Evolutionary conservation across 2,329 filamentous ascomycete genomes (phyloP).

Genomic region (Fusarium secorum): DNA sequence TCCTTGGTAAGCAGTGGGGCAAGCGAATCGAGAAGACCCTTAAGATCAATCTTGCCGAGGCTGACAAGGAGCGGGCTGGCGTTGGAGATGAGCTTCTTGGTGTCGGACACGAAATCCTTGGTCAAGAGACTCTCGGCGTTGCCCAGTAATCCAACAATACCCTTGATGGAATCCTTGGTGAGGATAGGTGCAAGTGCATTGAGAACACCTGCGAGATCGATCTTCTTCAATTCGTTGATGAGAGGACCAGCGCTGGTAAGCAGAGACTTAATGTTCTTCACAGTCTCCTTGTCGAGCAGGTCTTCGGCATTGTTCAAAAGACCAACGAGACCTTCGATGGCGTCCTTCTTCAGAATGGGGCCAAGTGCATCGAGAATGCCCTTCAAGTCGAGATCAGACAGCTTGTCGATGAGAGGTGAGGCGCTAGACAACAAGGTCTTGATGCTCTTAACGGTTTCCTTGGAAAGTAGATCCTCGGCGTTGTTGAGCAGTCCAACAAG

Average conservation of each 20-base stretch:
- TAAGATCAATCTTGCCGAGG: conserved; percentile 47
- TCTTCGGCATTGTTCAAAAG: conserved; percentile 41
- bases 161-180: conserved; percentile 44
- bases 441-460: conserved; percentile 28
- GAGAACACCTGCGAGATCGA: conserved; percentile 48
- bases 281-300: conserved; percentile 31
- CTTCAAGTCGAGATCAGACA: conserved; percentile 47
- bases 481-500: conserved; percentile 45
- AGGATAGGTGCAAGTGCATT: conserved; percentile 40
- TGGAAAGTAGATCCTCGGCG: conserved; percentile 39
- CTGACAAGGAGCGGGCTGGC: conserved; percentile 45
- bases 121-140: conserved; percentile 44
- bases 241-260: conserved; percentile 43
- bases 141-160: conserved; percentile 43
- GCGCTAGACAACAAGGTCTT: conserved; percentile 31
- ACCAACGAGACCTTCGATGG: conserved; percentile 39
- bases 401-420: conserved; percentile 38
- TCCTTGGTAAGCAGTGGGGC: conserved; percentile 44
- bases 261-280: conserved; percentile 39
- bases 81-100: conserved; percentile 38
- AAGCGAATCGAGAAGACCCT: conserved; percentile 38
- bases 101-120: conserved; percentile 31
- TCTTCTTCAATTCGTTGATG: conserved; percentile 42
- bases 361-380: conserved; percentile 41
- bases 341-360: conserved; percentile 40